Evolutionary conservation across 768 basidiomycete genomes (phyloP).

Genomic region (Mycena haematopus): DNA sequence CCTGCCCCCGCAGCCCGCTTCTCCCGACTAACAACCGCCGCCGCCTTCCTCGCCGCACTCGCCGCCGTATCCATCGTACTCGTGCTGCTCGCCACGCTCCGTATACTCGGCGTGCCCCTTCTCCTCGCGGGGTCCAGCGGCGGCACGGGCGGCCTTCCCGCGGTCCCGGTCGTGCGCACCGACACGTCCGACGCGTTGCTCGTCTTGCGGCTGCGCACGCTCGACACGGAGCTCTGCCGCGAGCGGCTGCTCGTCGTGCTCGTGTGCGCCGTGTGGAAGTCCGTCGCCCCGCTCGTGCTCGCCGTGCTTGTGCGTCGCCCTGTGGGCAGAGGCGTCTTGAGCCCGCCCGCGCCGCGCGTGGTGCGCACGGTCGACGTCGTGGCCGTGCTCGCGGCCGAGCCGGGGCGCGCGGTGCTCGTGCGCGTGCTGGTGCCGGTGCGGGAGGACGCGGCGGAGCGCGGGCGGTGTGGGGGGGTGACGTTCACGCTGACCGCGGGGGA

Average conservation of each 20-base stretch:
- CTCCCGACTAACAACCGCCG: slow-evolving; percentile 27
- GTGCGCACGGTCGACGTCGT: slow-evolving; percentile 31
- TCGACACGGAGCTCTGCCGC: slow-evolving; percentile 41
- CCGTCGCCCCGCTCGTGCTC: slow-evolving; percentile 23
- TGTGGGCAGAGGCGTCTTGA: neutral
- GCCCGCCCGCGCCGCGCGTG: slow-evolving; percentile 26
- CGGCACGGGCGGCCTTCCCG: slow-evolving; percentile 32
- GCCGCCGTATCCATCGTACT: slow-evolving; percentile 36
- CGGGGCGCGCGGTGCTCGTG: slow-evolving; percentile 3
- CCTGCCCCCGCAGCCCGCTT: slow-evolving; percentile 19
- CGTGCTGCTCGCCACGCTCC: slow-evolving; percentile 32
- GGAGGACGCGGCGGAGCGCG: slow-evolving; percentile 21
- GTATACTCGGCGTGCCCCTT: slow-evolving; percentile 34
- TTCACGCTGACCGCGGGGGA: slow-evolving; percentile 21
- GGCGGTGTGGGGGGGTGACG: slow-evolving; percentile 21
- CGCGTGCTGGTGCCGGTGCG: slow-evolving; percentile 12
- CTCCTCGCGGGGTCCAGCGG: slow-evolving; percentile 39
- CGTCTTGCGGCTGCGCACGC: slow-evolving; percentile 31
- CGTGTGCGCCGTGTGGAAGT: slow-evolving; percentile 32
- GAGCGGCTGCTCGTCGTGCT: slow-evolving; percentile 39
- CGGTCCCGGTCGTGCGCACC: slow-evolving; percentile 25
- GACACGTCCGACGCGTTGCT: slow-evolving; percentile 29
- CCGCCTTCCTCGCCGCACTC: slow-evolving; percentile 37
- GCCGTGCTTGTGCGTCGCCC: slow-evolving; percentile 20
- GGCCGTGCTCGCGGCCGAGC: slow-evolving; percentile 14